Evolutionary conservation across 2,329 filamentous ascomycete species (phyloP), one percentile per base, ranked within the genome.

Genomic region (Pseudogymnoascus sp.): DNA sequence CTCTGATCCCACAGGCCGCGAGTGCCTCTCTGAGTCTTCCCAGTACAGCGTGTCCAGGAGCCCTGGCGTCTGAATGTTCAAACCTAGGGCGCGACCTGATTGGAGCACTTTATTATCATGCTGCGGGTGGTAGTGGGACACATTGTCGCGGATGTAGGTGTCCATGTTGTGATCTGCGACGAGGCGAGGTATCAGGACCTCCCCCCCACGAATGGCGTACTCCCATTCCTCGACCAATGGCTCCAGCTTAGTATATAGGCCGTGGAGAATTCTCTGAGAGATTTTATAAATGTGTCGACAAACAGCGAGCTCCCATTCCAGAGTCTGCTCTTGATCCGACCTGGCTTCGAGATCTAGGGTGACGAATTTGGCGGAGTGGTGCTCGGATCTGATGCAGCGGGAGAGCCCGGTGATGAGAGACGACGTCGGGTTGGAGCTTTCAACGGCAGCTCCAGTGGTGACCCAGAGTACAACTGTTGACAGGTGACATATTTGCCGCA

Each of bases 111-210:
- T 9, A 2, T 38, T 6, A 7, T 8, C 37, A 9, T 38, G 6
- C n/a, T 18, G 37, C 6, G 37, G 37, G 8, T 38, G 37, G n/a
- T 38, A 38, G n/a, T 6, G 2, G 6, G 37, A 38, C 37, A 38
- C 37, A 6, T 9, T 38, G n/a, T 38, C 34, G 2, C 12, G 9
- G 34, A 35, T 14, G 12, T 35, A 35, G 9, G 9, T 71, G 63
- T 78, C 74, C 73, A 77, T 74, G 12, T 14, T 4, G 7, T 2
- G 9, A 59, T 70, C 66, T 9, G 66, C 57, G 6, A 67, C 37
- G 6, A 67, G 57, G 5, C 66, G 62, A 3, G 68, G 67, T 4
- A 67, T 63, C 6, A 64, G 41, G 28, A 70, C 62, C 6, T 76
- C 70, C 28, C 65, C 69, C 20, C 66, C 39, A 22, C 66, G 60